phyloP scores from a whole-genome alignment of 2,329 filamentous ascomycete genomes.

The Beauveria medogensis region DNA sequence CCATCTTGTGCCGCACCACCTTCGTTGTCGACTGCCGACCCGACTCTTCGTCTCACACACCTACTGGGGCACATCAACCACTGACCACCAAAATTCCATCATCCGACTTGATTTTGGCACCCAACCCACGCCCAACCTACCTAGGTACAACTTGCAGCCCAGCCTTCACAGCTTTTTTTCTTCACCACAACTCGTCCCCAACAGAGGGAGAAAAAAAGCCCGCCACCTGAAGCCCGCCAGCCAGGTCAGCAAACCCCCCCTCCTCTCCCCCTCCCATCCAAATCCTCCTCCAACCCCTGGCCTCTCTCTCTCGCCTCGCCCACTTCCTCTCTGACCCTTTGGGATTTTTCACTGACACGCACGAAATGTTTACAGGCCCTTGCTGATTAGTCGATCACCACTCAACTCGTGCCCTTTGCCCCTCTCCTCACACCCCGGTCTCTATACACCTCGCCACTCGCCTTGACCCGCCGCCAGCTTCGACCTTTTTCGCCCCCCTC shows the following conservation, averaged over 20 bases:
- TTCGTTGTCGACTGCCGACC: background rate
- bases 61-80: background rate
- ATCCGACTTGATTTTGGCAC: constrained; percentile 7
- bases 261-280: background rate
- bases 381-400: background rate
- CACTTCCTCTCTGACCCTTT: background rate
- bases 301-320: background rate
- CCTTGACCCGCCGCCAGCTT: background rate
- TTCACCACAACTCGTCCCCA: background rate
- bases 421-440: background rate
- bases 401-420: background rate
- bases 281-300: background rate
- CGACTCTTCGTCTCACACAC: background rate
- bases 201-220: background rate
- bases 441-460: constrained; percentile 1
- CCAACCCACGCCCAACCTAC: constrained; percentile 3
- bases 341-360: background rate
- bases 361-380: background rate
- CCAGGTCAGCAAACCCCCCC: background rate
- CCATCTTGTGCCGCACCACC: background rate
- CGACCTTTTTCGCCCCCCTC: background rate
- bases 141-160: background rate
- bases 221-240: background rate
- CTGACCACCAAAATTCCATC: background rate
- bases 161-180: background rate